Conservation (phyloP, 2,329 filamentous ascomycete species). For the Fusarium equiseti region DNA sequence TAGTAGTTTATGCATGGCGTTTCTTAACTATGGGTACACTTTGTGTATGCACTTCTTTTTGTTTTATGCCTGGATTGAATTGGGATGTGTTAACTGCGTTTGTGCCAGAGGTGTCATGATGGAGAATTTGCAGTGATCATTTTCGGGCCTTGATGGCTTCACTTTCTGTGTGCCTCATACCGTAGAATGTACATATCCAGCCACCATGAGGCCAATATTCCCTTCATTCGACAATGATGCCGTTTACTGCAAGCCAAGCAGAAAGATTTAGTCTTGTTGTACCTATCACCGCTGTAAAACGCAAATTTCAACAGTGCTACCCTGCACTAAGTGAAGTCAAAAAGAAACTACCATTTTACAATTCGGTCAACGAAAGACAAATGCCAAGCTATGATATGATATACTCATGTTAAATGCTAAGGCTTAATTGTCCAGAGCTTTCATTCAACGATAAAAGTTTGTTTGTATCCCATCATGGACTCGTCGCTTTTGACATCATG, state of each 20-base stretch:
- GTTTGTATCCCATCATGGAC: too few species aligned
- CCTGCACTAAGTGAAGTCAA: neutral
- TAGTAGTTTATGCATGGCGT: neutral
- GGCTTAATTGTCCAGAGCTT: too few species aligned
- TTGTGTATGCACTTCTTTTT: neutral
- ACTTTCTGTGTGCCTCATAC: neutral
- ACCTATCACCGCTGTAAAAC: neutral
- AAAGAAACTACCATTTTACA: too few species aligned
- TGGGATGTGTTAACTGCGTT: neutral
- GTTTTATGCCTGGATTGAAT: neutral
- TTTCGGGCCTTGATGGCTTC: neutral
- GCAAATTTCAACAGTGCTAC: neutral
- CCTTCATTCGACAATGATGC: rapidly evolving
- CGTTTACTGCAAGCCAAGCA: neutral
- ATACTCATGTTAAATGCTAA: too few species aligned
- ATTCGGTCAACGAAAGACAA: too few species aligned
- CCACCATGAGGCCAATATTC: neutral
- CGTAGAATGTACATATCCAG: neutral
- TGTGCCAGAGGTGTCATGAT: neutral
- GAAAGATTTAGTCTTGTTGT: neutral
- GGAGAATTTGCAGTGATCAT: neutral
- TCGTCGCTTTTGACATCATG: too few species aligned
- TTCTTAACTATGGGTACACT: neutral
- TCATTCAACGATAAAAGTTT: too few species aligned
- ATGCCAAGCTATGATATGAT: too few species aligned